Conservation (phyloP, 1,284 basidiomycete species). For the Sanghuangporus weigelae region DNA sequence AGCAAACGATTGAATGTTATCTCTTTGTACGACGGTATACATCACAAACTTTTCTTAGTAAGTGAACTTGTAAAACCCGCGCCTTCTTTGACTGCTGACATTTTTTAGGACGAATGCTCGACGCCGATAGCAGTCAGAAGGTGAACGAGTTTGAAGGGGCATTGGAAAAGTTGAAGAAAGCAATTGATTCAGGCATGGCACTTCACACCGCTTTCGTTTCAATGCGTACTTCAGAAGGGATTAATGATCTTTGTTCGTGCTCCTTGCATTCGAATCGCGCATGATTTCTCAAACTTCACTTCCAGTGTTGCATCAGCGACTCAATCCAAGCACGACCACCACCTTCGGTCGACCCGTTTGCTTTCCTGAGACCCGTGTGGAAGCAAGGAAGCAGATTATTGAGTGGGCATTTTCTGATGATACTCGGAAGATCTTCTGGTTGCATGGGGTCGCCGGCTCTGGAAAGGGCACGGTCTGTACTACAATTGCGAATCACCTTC, state of each 20-base stretch:
- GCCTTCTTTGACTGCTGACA: neutral
- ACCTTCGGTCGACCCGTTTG: constrained; percentile 1
- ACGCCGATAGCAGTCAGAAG: neutral
- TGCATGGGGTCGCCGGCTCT: constrained; percentile 29
- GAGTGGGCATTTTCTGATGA: neutral
- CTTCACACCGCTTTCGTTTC: neutral
- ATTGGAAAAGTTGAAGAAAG: neutral
- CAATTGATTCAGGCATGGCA: neutral
- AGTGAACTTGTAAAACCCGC: neutral
- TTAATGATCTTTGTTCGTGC: neutral
- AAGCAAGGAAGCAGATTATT: neutral
- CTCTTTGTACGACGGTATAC: constrained; percentile 14
- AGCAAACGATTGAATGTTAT: constrained; percentile 13
- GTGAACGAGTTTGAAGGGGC: neutral
- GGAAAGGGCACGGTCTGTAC: constrained; percentile 25
- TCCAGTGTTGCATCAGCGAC: neutral
- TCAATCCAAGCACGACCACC: constrained; percentile 1
- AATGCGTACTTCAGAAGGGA: neutral
- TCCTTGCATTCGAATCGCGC: neutral
- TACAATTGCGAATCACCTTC: neutral
- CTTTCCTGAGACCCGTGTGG: constrained; percentile 5
- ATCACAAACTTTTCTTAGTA: constrained; percentile 4
- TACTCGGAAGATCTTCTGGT: constrained; percentile 1
- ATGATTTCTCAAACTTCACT: too few species aligned
- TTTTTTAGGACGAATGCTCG: neutral